These are phyloP conservation scores for Penicillium sclerotiorum DNA, from an alignment of 2,329 filamentous ascomycete species.

Conservation along the genomic window DNA sequence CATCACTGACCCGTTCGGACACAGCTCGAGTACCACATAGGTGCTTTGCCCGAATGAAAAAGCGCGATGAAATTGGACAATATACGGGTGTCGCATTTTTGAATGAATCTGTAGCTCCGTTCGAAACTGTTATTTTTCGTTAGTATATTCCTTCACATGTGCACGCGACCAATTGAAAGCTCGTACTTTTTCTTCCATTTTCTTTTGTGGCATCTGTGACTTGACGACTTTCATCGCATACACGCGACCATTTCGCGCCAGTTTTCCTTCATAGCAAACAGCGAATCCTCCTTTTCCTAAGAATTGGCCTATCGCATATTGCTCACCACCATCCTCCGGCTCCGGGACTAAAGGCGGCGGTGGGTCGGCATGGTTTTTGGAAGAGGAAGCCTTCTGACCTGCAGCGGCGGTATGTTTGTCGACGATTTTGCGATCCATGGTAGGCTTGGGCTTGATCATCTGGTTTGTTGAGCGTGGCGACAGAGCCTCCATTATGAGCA, in stretches of 20 bases:
- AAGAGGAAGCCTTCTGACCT: constrained; percentile 36
- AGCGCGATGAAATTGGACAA: constrained; percentile 91
- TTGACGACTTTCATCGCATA: constrained; percentile 56
- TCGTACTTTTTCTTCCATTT: constrained; percentile 55
- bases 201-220: constrained; percentile 53
- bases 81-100: constrained; percentile 93
- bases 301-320: constrained; percentile 49
- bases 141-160: constrained; percentile 1
- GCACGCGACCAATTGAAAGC: background rate
- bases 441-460: constrained; percentile 45
- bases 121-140: constrained; percentile 56
- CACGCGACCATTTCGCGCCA: constrained; percentile 46
- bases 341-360: constrained; percentile 49
- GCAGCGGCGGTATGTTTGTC: constrained; percentile 38
- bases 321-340: constrained; percentile 48
- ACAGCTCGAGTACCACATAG: constrained; percentile 91
- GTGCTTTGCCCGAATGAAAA: constrained; percentile 89
- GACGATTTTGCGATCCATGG: constrained; percentile 42
- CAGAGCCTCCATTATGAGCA: constrained; percentile 48
- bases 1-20: constrained; percentile 93
- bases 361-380: constrained; percentile 49
- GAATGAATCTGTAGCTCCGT: constrained; percentile 96
- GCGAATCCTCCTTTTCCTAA: constrained; percentile 56
- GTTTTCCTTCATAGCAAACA: constrained; percentile 52
- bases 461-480: constrained; percentile 53